Conservation (phyloP, 768 basidiomycete genomes). For the Baorangia bicolor region DNA sequence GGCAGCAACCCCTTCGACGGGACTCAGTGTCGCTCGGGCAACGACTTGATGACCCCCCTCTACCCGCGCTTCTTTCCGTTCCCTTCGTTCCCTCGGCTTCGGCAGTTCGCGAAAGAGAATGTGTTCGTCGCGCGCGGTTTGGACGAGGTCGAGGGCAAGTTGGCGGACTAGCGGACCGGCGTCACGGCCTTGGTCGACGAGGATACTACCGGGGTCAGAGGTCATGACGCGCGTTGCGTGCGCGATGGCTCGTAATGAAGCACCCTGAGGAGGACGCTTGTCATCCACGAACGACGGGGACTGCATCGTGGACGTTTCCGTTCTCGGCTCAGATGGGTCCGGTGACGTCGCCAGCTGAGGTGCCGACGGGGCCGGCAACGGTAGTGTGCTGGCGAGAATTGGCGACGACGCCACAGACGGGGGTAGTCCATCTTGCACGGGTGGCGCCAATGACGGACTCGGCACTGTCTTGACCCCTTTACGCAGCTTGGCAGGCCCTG, state of each 20-base stretch:
- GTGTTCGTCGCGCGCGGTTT: conserved; percentile 63
- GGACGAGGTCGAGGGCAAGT: conserved; percentile 67
- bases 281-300: conserved; percentile 28
- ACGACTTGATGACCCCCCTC: conserved; percentile 34
- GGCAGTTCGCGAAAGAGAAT: conserved; percentile 39
- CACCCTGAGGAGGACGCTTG: conserved; percentile 49
- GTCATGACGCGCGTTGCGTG: conserved; percentile 90
- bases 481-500: conserved; percentile 25
- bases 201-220: conserved; percentile 68
- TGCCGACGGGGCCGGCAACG: conserved; percentile 16
- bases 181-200: conserved; percentile 68
- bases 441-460: conserved; percentile 11
- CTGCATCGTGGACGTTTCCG: conserved; percentile 29
- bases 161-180: conserved; percentile 57
- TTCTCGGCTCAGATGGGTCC: conserved; percentile 21
- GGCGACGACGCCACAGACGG: conserved; percentile 23
- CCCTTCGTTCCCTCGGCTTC: conserved; percentile 48
- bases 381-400: conserved; percentile 12
- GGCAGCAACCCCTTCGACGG: conserved; percentile 42
- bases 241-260: conserved; percentile 70
- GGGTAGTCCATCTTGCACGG: conserved; percentile 12
- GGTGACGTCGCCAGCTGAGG: conserved; percentile 30
- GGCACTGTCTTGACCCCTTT: conserved; percentile 26
- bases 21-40: conserved; percentile 44
- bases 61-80: conserved; percentile 28